A percentile compares a stretch with the other conserved stretches of the same genome.
phyloP scores from a whole-genome alignment of 164 flowering plant species.

The Tetracentron sinense region DNA sequence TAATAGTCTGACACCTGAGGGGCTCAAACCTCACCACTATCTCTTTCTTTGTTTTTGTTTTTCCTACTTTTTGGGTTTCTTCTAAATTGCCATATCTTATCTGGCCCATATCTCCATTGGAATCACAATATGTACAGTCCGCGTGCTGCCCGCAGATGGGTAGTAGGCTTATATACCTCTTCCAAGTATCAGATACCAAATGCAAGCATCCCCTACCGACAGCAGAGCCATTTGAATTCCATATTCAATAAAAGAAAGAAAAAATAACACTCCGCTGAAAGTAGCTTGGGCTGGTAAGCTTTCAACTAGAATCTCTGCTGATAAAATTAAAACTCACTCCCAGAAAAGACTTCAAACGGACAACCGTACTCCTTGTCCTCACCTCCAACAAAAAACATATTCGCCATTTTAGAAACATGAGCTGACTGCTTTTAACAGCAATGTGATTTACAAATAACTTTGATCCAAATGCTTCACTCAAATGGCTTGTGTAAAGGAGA shows the following conservation, averaged over 20 bases:
- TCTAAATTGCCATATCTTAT: constrained; percentile 10
- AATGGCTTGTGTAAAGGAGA: constrained; percentile 13
- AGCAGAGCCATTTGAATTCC: constrained; percentile 17
- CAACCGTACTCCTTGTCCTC: constrained; percentile 13
- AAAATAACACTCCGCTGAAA: constrained; percentile 10
- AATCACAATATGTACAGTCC: constrained; percentile 38
- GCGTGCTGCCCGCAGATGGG: constrained; percentile 13
- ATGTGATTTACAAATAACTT: constrained; percentile 8
- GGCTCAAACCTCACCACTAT: constrained; percentile 5
- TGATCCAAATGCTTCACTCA: constrained; percentile 9
- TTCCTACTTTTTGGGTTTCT: no score
- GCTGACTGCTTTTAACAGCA: constrained; percentile 7
- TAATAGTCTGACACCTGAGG: not conserved
- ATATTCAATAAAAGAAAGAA: constrained; percentile 17
- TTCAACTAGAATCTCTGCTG: constrained; percentile 16
- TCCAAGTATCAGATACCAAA: not conserved
- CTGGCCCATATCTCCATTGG: constrained; percentile 6
- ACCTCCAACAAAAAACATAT: constrained; percentile 13
- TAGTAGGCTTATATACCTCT: constrained; percentile 11
- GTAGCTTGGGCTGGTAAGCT: constrained; percentile 16
- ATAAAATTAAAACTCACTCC: constrained; percentile 30
- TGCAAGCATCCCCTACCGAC: constrained; percentile 13
- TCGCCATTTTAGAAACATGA: constrained; percentile 8
- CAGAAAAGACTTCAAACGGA: constrained; percentile 18
- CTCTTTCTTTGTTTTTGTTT: no score